Conservation (phyloP, 2,329 filamentous ascomycete genomes). For the Geosmithia flava region DNA sequence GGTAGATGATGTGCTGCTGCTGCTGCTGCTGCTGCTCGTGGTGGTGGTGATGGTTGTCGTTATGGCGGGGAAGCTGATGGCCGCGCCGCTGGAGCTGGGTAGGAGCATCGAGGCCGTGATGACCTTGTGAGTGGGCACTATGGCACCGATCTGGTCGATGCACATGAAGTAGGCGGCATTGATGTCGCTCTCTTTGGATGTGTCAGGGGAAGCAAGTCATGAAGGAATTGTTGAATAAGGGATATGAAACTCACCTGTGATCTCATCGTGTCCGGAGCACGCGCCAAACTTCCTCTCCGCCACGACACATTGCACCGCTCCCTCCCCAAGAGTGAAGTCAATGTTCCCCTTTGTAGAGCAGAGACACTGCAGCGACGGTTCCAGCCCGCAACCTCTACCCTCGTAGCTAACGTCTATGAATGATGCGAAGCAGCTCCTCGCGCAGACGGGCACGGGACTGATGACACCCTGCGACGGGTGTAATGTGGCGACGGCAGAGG, state of each 20-base stretch:
- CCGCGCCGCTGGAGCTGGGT: conserved; percentile 13
- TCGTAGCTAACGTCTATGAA: conserved; percentile 52
- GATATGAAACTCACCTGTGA: conserved; percentile 13
- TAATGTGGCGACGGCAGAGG: too few relatives aligned
- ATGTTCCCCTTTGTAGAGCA: conserved; percentile 46
- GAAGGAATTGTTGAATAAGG: too few relatives aligned
- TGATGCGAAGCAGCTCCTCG: conserved; percentile 44
- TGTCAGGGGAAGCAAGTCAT: conserved; percentile 5
- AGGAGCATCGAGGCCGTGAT: conserved; percentile 44
- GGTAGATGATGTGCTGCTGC: not conserved
- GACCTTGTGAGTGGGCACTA: conserved; percentile 43
- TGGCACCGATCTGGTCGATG: conserved; percentile 30
- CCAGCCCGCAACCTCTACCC: conserved; percentile 30
- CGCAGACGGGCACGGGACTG: conserved; percentile 42
- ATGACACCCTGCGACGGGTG: conserved; percentile 17
- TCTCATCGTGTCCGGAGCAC: conserved; percentile 34
- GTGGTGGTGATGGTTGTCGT: not conserved
- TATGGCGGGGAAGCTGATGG: conserved; percentile 16
- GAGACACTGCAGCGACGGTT: conserved; percentile 46
- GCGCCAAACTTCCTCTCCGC: conserved; percentile 34
- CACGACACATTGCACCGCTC: conserved; percentile 53
- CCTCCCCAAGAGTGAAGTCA: conserved; percentile 62
- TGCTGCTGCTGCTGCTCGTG: too few relatives aligned
- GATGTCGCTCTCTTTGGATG: conserved; percentile 21
- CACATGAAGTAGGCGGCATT: conserved; percentile 49